phyloP scores from a whole-genome alignment of 2,329 filamentous ascomycete species.

The Alternaria longipes region DNA sequence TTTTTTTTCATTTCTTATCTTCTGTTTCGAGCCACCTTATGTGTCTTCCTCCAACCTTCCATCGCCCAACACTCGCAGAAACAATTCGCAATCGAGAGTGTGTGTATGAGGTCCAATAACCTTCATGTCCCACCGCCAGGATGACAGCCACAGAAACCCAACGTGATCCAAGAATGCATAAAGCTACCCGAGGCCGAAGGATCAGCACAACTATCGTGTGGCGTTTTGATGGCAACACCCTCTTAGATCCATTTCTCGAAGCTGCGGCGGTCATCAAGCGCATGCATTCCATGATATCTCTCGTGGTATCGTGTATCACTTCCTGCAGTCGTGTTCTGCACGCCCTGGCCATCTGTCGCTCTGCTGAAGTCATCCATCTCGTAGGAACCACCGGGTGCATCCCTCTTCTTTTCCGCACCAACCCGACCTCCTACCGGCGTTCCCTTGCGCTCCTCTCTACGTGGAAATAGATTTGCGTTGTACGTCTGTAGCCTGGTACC shows the following conservation, averaged over 20 bases:
- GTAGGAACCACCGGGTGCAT: background rate
- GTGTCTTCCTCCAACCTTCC: background rate
- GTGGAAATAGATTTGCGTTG: slow-evolving; percentile 45
- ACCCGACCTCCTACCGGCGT: slow-evolving; percentile 22
- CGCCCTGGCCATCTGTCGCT: background rate
- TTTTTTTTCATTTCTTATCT: background rate
- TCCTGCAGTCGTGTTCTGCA: background rate
- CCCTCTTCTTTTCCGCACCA: slow-evolving; percentile 2
- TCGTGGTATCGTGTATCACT: background rate
- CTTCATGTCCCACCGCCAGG: background rate
- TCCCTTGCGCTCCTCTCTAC: slow-evolving; percentile 25
- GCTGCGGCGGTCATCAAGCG: background rate
- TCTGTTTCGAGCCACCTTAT: background rate
- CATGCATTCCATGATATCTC: background rate
- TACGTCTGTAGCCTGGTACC: slow-evolving; percentile 29
- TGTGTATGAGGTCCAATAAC: background rate
- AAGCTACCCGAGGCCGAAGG: background rate
- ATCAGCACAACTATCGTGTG: background rate
- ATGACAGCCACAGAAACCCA: background rate
- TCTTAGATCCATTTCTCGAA: slow-evolving; percentile 1
- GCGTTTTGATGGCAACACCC: background rate
- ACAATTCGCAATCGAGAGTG: background rate
- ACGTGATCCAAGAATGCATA: background rate
- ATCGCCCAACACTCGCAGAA: background rate
- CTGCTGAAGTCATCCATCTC: background rate